These are phyloP conservation scores for Leccinellum luteum DNA, from an alignment of 768 basidiomycete species.

Conservation along the genomic window DNA sequence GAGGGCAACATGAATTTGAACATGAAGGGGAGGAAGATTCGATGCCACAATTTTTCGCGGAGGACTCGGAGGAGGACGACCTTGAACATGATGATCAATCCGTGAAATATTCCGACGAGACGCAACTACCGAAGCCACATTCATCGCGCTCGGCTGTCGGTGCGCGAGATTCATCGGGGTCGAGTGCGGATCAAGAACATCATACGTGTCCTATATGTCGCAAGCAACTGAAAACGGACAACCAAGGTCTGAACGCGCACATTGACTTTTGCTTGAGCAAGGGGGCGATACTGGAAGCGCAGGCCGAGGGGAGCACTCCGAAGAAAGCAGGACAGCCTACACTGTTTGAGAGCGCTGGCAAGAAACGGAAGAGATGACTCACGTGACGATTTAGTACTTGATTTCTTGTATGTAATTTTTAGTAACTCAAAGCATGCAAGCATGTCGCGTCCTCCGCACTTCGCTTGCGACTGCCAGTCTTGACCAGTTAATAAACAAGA, in stretches of 20 bases:
- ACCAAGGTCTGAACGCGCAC: constrained; percentile 80
- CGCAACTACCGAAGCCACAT: neutral
- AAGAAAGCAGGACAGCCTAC: constrained; percentile 8
- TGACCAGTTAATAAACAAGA: constrained; percentile 44
- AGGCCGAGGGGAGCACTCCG: constrained; percentile 32
- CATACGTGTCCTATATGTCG: constrained; percentile 73
- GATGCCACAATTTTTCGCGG: constrained; percentile 56
- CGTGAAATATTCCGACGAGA: constrained; percentile 9
- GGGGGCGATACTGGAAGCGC: constrained; percentile 71
- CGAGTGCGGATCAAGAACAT: constrained; percentile 7
- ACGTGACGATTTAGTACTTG: constrained; percentile 14
- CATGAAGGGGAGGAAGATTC: constrained; percentile 26
- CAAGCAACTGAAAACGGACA: constrained; percentile 62
- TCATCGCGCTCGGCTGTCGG: constrained; percentile 8
- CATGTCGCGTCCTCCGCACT: constrained; percentile 18
- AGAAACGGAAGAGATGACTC: constrained; percentile 22
- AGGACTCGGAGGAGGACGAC: constrained; percentile 30
- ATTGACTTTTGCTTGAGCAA: constrained; percentile 87
- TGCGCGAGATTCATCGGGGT: constrained; percentile 1
- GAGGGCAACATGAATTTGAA: constrained; percentile 23
- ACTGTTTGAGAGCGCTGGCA: neutral
- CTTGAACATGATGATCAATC: constrained; percentile 5
- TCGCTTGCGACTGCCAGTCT: neutral
- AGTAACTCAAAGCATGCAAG: constrained; percentile 20
- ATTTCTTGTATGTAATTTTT: neutral